phyloP scores from a whole-genome alignment of 345 rosid species.

The Linum usitatissimum region DNA sequence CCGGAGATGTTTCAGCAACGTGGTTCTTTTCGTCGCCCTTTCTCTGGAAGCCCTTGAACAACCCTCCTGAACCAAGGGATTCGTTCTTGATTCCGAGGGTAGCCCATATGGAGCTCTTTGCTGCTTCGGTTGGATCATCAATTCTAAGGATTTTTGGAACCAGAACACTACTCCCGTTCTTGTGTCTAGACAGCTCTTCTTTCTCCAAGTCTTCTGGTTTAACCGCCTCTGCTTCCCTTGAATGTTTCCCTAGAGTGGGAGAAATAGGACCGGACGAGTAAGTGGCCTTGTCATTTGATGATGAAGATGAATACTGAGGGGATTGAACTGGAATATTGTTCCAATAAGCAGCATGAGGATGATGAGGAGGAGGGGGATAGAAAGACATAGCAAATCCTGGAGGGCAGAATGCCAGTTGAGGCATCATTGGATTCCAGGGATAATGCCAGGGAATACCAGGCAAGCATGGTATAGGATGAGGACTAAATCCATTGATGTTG shows the following conservation, averaged over 20 bases:
- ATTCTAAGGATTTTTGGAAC: neutral
- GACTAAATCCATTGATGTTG: constrained; percentile 30
- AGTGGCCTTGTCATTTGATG: no score
- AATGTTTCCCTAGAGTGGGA: neutral
- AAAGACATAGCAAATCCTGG: constrained; percentile 19
- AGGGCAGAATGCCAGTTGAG: constrained; percentile 31
- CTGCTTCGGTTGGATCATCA: neutral
- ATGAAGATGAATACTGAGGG: no score
- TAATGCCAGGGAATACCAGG: constrained; percentile 61
- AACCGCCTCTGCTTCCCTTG: no score
- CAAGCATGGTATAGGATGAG: constrained; percentile 16
- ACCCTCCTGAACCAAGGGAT: constrained; percentile 3
- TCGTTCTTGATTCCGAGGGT: neutral
- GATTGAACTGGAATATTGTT: neutral
- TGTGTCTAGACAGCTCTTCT: no score
- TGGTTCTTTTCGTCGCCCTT: constrained; percentile 11
- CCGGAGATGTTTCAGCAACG: constrained; percentile 29
- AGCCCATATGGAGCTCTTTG: neutral
- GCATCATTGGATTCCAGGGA: constrained; percentile 41
- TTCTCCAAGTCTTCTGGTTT: no score
- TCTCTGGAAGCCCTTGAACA: constrained; percentile 18
- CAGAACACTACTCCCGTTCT: no score
- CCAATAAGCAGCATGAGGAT: constrained; percentile 13
- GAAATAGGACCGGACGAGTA: neutral
- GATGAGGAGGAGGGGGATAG: constrained; percentile 10